Evolutionary conservation across 2,329 filamentous ascomycete genomes (phyloP).

Genomic region (Chaetomiaceae sp.): DNA sequence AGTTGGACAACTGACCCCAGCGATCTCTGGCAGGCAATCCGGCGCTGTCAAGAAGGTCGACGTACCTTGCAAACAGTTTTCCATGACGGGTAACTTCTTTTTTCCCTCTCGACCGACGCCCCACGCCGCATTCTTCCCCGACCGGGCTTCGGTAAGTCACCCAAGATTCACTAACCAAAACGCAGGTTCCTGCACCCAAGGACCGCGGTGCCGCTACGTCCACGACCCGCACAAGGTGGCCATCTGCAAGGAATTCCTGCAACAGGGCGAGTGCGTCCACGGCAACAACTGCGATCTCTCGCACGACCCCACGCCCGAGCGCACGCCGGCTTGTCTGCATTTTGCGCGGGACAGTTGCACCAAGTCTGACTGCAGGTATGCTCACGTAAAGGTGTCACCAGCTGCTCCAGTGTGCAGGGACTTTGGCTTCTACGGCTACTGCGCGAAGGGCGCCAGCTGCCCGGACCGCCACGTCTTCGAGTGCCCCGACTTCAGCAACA

Average conservation of each 20-base stretch:
- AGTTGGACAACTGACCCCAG: constrained; percentile 36
- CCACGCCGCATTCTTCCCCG: constrained; percentile 24
- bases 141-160: constrained; percentile 36
- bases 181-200: constrained; percentile 79
- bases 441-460: constrained; percentile 74
- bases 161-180: constrained; percentile 26
- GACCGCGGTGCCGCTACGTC: constrained; percentile 70
- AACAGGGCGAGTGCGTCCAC: constrained; percentile 69
- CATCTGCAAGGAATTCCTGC: constrained; percentile 82
- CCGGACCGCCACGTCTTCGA: constrained; percentile 82
- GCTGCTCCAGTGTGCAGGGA: constrained; percentile 74
- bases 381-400: constrained; percentile 74
- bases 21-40: constrained; percentile 39
- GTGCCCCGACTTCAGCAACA: constrained; percentile 93
- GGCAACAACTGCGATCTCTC: constrained; percentile 85
- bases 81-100: constrained; percentile 61
- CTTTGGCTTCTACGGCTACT: constrained; percentile 86
- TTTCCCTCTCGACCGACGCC: constrained; percentile 32
- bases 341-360: constrained; percentile 86
- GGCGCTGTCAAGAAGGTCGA: constrained; percentile 61
- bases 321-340: constrained; percentile 83
- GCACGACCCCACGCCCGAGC: constrained; percentile 76
- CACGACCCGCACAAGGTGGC: constrained; percentile 86
- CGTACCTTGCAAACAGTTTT: constrained; percentile 68
- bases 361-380: constrained; percentile 80